These are phyloP conservation scores for Zygosaccharomyces siamensis DNA, from an alignment of 805 yeast species.

Conservation along the genomic window DNA sequence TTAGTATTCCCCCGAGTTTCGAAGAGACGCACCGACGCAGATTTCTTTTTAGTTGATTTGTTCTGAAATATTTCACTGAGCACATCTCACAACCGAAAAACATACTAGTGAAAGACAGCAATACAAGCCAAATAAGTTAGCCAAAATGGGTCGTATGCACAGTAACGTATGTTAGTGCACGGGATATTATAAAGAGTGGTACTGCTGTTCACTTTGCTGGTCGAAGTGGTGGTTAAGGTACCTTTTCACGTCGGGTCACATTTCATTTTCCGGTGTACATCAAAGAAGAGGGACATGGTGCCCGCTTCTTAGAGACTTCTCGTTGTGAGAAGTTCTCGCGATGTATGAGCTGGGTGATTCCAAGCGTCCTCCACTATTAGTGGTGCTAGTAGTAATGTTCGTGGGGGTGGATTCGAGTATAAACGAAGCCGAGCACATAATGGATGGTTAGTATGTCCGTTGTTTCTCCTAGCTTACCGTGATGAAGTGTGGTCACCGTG, in stretches of 20 bases:
- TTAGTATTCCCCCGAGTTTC: neutral
- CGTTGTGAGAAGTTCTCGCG: constrained; percentile 18
- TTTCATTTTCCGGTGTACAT: constrained; percentile 28
- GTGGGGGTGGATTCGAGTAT: too few relatives aligned
- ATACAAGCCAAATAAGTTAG: constrained; percentile 37
- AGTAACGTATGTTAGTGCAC: constrained; percentile 65
- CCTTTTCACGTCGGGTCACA: constrained; percentile 19
- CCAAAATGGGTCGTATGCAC: constrained; percentile 99
- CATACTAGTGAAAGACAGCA: constrained; percentile 11
- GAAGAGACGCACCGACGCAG: constrained; percentile 1
- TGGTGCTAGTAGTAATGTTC: neutral
- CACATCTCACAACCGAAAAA: neutral
- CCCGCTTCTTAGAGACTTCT: constrained; percentile 1
- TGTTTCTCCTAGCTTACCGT: neutral
- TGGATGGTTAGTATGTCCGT: neutral
- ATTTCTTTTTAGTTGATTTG: neutral
- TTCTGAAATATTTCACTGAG: neutral
- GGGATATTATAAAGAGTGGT: neutral
- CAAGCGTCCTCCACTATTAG: constrained; percentile 13
- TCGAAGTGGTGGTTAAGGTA: constrained; percentile 1
- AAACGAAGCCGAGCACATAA: neutral
- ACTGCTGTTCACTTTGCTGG: constrained; percentile 5
- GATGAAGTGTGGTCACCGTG: neutral
- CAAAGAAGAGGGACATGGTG: constrained; percentile 11
- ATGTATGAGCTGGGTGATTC: constrained; percentile 37